Base-by-base conservation (phyloP, 2,329 filamentous ascomycete genomes). In the Clathrospora elynae region DNA sequence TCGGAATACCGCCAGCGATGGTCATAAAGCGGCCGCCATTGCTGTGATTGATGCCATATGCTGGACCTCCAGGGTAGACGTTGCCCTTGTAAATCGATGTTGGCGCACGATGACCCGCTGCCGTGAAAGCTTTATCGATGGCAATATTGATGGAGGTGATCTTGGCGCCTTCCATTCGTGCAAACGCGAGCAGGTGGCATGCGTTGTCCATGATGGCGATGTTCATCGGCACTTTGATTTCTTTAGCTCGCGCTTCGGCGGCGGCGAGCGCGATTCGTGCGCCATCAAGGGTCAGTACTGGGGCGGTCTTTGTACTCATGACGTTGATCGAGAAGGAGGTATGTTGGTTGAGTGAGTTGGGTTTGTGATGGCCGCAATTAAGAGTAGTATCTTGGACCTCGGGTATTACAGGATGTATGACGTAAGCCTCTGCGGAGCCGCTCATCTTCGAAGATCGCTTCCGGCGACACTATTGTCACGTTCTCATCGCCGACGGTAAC, bases 51-150 rank as follows among this genome's bases (percentile, higher is more conserved):
- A 78, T 77, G 11, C 78, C 76, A 49, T 74, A 81, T 0, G 75
- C 78, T 1, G 70, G 62, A 1, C 78, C 78, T 5, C 78, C 78
- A 4, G 78, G 78, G 68, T 75, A 74, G 13, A 80, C 78, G 26
- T 68, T 71, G 48, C 79, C 78, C 42, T 77, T 77, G 62, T 81
- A 82, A 2, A 71, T 67, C 14, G 73, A 72, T 0, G 78, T 81
- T 0, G 78, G 77, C 4, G 72, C 65, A 13, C 73, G 68, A 62
- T 81, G 79, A 11, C 79, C 79, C 1, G 78, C 77, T 3, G 79
- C 79, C 2, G 79, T 82, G 58, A 80, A 81, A 11, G 79, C 78
- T 50, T 81, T 79, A 34, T 85, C 82, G 10, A 87, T 85, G 1
- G 82, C 78, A 60, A 86, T 78, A 63, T 81, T 79, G 55, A 61